Base-by-base conservation (phyloP, 2,329 filamentous ascomycete genomes). In the Aspergillus brasiliensis region DNA sequence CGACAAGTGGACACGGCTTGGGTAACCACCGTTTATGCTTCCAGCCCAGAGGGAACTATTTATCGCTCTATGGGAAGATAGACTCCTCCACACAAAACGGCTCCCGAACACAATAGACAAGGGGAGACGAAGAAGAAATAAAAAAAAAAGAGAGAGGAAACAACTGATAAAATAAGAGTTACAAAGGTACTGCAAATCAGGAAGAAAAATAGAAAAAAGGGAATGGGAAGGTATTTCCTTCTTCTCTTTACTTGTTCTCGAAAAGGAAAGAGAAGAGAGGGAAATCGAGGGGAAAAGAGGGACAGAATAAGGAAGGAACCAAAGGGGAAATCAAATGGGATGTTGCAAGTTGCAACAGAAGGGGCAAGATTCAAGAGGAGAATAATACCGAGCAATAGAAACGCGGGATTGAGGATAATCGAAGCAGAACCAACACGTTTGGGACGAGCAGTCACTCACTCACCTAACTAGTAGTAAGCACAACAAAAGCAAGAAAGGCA, bases 61-160 rank as follows among this genome's bases (percentile, higher is more conserved):
- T 49, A 28, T 49, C 46, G 46, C 46, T 49, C 46, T 49, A 49
- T 49, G 46, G 27, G 23, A 25, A 49, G 46, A 49, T 49, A 49
- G 46, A 49, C 46, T 25, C 46, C 46, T 49, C 46, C 46, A 49
- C 46, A 23, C 21, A 46, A 3, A n/a, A 49, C 8, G 10, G 10
- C n/a, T 25, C 8, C 17, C n/a, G 5, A 48, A 17, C 31, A 40
- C 37, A 54, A 31, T 44, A 48, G 42, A 49, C 8, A 52, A 53
- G 48, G 31, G 34, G 42, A 5, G 6, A 2, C 2, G 11, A 21
- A 47, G 15, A 27, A 31, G 13, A 15, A 10, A 44, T 6, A 44
- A 44, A 23, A 21, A 57, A 62, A 23, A 49, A 25, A 55, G 47
- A 38, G 3, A 53, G 49, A 52, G 42, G 57, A 48, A 51, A 56